Conservation (phyloP, 2,329 filamentous ascomycete genomes). For the Alternaria incomplexa region DNA sequence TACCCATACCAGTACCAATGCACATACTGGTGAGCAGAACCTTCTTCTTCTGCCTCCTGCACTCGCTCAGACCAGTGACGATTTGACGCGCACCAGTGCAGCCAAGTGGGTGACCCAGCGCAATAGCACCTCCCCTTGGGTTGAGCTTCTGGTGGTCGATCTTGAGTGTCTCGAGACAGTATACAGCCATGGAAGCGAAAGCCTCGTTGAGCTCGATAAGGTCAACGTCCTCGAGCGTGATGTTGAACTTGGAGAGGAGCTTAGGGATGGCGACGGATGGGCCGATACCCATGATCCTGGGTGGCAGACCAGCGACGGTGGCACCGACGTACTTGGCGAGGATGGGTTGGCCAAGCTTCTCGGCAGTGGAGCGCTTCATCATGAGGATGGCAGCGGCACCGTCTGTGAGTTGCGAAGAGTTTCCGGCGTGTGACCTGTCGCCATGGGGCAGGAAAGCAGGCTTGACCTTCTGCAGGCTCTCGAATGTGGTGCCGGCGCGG, state of each 20-base stretch:
- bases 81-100: slow-evolving; percentile 81
- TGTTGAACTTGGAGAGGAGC: slow-evolving; percentile 78
- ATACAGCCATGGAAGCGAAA: slow-evolving; percentile 96
- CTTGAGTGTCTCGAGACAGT: slow-evolving; percentile 73
- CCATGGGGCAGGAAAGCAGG: slow-evolving; percentile 91
- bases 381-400: slow-evolving; percentile 87
- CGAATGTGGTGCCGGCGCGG: slow-evolving; percentile 85
- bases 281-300: slow-evolving; percentile 95
- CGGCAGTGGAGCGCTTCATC: slow-evolving; percentile 92
- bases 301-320: slow-evolving; percentile 86
- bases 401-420: slow-evolving; percentile 93
- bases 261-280: slow-evolving; percentile 77
- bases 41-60: slow-evolving; percentile 85
- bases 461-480: slow-evolving; percentile 82
- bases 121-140: slow-evolving; percentile 80
- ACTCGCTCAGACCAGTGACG: slow-evolving; percentile 87
- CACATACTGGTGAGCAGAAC: slow-evolving; percentile 92
- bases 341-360: slow-evolving; percentile 87
- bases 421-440: slow-evolving; percentile 84
- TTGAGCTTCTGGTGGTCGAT: slow-evolving; percentile 81
- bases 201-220: slow-evolving; percentile 96
- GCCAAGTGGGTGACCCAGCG: slow-evolving; percentile 81
- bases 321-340: slow-evolving; percentile 93
- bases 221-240: slow-evolving; percentile 83
- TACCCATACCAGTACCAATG: slow-evolving; percentile 70